Evolutionary conservation across 176 grass and related monocot species (phyloP), one percentile per base, ranked within the genome.

Genomic region (Calamus simplicifolius): DNA sequence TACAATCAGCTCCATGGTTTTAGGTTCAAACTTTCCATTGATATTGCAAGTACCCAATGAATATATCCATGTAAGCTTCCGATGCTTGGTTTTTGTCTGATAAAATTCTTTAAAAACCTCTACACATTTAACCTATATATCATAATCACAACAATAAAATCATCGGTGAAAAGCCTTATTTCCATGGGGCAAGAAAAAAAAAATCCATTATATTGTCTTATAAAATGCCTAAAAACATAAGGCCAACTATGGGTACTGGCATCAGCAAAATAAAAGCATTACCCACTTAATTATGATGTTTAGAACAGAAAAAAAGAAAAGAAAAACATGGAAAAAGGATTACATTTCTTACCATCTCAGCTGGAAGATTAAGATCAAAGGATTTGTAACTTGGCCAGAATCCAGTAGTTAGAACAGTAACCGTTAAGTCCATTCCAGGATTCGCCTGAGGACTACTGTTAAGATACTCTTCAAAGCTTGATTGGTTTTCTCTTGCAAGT

Each of bases 51-150:
- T 98, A 43, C 93, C 93, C 73, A 98, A 67, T 8, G 93, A 98
- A 74, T 98, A 98, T 81, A 98, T 98, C 93, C 93, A 98, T 23
- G 84, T 92, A 63, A 98, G 84, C 63, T 98, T 97, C 68, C 93
- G 80, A 59, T 85, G 84, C 19, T 98, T 92, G 69, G 93, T 89
- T 85, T 78, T 92, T 73, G 87, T 92, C 59, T 85, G 73, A 29
- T 92, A 92, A 25, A 98, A 98, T 52, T 98, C 81, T 73, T 85
- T 89, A 53, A 93, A 98, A 69, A 92, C 76, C 73, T 98, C 88
- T 3, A 89, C 81, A 62, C 93, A 98, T 82, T 83, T 98, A 12
- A 98, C 94, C 94, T 98, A 74, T 48, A 71, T 25, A 3, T 5
- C 5, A 50, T 50, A n/a, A 63, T 51, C 52, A 63, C 63, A 73